Evolutionary conservation across 257 asterid genomes (phyloP), one percentile per base, ranked within the genome.

Genomic region (Solanum pennellii): DNA sequence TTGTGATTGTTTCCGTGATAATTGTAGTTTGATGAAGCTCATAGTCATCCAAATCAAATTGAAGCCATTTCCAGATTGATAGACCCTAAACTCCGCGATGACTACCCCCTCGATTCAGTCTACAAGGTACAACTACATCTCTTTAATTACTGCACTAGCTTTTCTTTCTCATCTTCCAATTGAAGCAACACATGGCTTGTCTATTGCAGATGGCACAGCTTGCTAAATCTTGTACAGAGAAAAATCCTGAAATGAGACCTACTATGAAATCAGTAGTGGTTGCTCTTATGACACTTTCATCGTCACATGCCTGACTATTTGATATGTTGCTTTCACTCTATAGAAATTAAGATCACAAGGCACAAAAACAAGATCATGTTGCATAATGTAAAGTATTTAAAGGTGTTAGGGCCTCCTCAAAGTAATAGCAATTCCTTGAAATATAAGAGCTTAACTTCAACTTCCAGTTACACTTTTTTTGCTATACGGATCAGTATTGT

Each of bases 191-290:
- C 1, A 21, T 29, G 12, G 21, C 31, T 79, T 41, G 87, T 18
- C 84, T 75, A 15, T 74, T 73, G 80, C 91, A 95, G 98, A 87
- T 95, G 93, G 95, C 97, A 23, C 95, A 90, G 90, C 96, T 96
- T 56, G 99, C 98, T 3, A 95, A 88, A 88, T 95, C 92, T 77
- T 96, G 99, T 92, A 95, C 98, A 3, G 95, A 93, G 13, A 98
- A 94, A 86, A 93, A 89, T 77, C 96, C 99, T 88, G 95, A 96
- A 87, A 92, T 93, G 21, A 92, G 99, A 65, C 98, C 98, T 7
- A 93, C 93, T 82, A 96, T 95, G 98, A 89, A 98, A 87, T 96
- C 99, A 20, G 93, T 95, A 13, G 98, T 95, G 8, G 99, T 96
- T 23, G 98, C 98, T 0, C 86, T 96, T 87, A 95, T 96, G 98